These are phyloP conservation scores for Kluyveromyces lactis DNA, from an alignment of 805 yeast genomes.

Conservation along the genomic window DNA sequence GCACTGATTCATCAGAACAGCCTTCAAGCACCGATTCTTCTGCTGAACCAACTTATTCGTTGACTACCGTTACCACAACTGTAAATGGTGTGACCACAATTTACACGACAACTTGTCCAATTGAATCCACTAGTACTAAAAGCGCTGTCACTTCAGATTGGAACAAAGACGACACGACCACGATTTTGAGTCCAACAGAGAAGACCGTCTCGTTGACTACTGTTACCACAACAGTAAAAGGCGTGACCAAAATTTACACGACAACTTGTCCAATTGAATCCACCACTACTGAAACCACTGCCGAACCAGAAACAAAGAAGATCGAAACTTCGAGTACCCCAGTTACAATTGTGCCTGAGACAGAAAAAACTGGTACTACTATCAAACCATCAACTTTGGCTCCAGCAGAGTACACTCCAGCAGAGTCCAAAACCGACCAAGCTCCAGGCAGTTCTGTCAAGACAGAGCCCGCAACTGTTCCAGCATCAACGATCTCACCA, in stretches of 20 bases:
- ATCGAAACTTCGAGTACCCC: too few species aligned
- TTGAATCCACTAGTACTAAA: neutral
- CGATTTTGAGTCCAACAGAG: too few species aligned
- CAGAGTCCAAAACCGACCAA: neutral
- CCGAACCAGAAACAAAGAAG: neutral
- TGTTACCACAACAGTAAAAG: neutral
- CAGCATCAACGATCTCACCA: neutral
- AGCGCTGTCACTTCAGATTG: neutral
- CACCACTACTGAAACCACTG: neutral
- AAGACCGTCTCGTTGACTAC: neutral
- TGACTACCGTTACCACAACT: conserved; percentile 1
- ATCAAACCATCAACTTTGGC: neutral
- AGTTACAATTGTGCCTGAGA: too few species aligned
- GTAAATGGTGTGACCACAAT: neutral
- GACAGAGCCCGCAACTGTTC: neutral
- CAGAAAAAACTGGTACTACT: neutral
- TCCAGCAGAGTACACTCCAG: neutral
- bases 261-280: conserved; percentile 2
- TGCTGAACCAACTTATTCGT: too few species aligned
- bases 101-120: conserved; percentile 4
- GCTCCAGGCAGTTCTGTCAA: too few species aligned
- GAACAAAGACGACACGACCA: too few species aligned
- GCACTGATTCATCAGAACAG: too few species aligned
- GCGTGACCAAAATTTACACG: neutral
- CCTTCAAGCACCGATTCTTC: too few species aligned